Conservation (phyloP, 257 asterid genomes). For the Fraxinus cuspidata region DNA sequence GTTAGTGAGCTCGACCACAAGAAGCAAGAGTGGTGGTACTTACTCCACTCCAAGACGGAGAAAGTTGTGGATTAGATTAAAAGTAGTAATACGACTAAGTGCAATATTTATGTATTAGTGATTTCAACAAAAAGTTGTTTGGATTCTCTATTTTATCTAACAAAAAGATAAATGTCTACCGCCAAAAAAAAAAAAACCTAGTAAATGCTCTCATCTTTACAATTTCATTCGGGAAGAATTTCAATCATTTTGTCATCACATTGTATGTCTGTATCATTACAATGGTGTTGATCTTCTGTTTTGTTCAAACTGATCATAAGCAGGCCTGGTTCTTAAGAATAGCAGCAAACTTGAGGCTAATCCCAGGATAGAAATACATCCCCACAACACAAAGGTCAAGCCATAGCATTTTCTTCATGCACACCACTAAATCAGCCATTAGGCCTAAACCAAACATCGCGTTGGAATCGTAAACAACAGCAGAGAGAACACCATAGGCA, state of each 20-base stretch:
- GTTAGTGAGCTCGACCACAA: too few species aligned
- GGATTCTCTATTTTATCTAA: background rate
- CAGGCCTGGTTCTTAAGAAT: slow-evolving; percentile 67
- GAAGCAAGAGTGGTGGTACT: too few species aligned
- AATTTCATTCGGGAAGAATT: too few species aligned
- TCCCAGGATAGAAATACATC: slow-evolving; percentile 77
- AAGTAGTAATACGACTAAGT: too few species aligned
- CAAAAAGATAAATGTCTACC: background rate
- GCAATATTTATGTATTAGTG: too few species aligned
- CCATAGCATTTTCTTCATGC: slow-evolving; percentile 75
- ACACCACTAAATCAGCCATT: slow-evolving; percentile 45
- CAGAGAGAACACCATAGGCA: slow-evolving; percentile 73
- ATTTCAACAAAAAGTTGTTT: background rate
- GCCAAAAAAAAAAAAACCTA: too few species aligned
- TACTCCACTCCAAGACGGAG: too few species aligned
- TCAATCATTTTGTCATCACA: background rate
- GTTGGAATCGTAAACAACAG: slow-evolving; percentile 62
- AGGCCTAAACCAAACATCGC: slow-evolving; percentile 23
- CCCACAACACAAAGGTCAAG: slow-evolving; percentile 80
- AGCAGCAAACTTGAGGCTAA: slow-evolving; percentile 55
- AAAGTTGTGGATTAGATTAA: too few species aligned
- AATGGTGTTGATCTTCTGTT: slow-evolving; percentile 35
- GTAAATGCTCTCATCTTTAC: background rate
- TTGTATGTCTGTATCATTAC: background rate
- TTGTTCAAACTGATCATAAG: slow-evolving; percentile 59